Base-by-base conservation (phyloP, 345 rosid genomes). In the Anastatica hierochuntica region DNA sequence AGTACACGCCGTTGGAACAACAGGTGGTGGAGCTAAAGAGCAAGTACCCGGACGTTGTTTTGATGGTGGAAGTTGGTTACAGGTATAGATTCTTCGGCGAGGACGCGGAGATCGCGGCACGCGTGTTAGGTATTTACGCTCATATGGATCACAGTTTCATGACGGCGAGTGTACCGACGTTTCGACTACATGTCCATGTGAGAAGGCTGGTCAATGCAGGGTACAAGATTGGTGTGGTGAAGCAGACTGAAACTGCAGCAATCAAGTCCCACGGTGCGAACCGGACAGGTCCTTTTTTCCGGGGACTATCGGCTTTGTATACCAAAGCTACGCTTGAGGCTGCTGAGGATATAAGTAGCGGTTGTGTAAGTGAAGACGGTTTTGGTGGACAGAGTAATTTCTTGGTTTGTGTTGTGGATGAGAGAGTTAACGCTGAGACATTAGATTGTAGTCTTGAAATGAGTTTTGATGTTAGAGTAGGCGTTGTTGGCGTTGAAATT, bases 31-130 rank as follows among this genome's bases (percentile, higher is more conserved):
- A 82, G 47, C 74, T 90, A 4, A 90, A 87, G 59, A 57, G 19
- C 19, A 76, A 67, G 45, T 67, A 87, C 45, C 83, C 85, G 0
- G 96, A 87, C 38, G 90, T 90, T 19, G 71, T 90, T 16, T 64
- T 90, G 66, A 87, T 90, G 98, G 72, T 87, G 27, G 95, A 90
- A 71, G 98, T 90, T 37, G 98, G 96, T 48, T 90, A 90, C 76
- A 79, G 75, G 81, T 87, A 72, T 37, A 75, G 95, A 8, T 90
- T 90, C 63, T 90, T 90, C n/a, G 98, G 96, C 30, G 79, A 81
- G 3, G 98, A 90, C 19, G 96, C 96, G 0, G 92, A 74, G 56
- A 61, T 78, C 0, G 98, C 98, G 2, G 82, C 94, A 4, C 72
- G 76, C 37, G 85, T 79, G 17, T 56, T 90, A 64, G 90, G 96